Base-by-base conservation (phyloP, 139 green algal genomes). In the Chlorella sp. region DNA sequence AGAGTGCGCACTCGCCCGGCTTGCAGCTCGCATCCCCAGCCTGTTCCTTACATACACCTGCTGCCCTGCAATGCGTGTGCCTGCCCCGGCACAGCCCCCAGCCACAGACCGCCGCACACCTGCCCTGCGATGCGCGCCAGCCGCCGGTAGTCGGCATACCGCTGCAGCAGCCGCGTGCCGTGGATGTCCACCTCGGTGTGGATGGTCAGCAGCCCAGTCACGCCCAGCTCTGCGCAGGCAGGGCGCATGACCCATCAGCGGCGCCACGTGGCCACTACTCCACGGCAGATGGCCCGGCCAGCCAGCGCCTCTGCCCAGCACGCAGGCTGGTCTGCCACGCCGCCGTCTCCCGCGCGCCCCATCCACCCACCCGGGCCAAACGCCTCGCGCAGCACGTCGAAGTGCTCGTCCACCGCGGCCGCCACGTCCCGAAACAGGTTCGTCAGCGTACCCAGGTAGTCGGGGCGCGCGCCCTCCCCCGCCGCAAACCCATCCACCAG, bases 341-440 rank as follows among this genome's bases (percentile, higher is more conserved):
- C n/a, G n/a, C n/a, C n/a, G n/a, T n/a, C n/a, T n/a, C n/a, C n/a
- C n/a, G n/a, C n/a, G n/a, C n/a, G n/a, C n/a, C n/a, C n/a, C n/a
- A n/a, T n/a, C 36, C 36, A 87, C 75, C 6, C 46, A 77, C 88
- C 80, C 1, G 81, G 42, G 17, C 94, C 94, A 88, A 95, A 98
- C 5, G 77, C 77, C 9, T 91, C 81, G 1, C 51, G 14, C 2
- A 98, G 56, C 12, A 84, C 67, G 2, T 82, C 71, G 56, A 94
- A 85, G 77, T 98, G 93, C 64, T 91, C 84, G 56, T 97, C 91
- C n/a, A 97, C 66, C 9, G 89, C 88, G 17, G 80, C 51, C 29
- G 90, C 93, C 29, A 97, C 82, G 60, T 95, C 91, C 45, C 87
- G 90, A 79, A 98, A 95, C 31, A 97, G 77, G 40, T 83, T 83